These are phyloP conservation scores for Fusarium sp. DNA, from an alignment of 2,329 filamentous ascomycete genomes.

Conservation along the genomic window DNA sequence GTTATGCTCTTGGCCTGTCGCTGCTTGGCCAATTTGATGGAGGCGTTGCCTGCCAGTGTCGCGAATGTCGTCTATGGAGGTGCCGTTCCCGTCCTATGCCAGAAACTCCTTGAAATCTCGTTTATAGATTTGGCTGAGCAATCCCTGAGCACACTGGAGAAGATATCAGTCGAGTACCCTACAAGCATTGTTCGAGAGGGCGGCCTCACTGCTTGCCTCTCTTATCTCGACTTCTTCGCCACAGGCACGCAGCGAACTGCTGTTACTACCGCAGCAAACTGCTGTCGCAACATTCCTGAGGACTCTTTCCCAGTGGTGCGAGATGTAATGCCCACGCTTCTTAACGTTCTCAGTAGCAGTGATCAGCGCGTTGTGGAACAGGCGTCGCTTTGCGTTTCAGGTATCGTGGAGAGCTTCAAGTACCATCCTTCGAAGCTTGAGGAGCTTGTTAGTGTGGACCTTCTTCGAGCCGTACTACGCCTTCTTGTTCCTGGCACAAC, in stretches of 20 bases:
- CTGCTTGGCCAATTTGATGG: slow-evolving; percentile 97
- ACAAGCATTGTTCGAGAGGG: slow-evolving; percentile 95
- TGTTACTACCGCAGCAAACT: slow-evolving; percentile 97
- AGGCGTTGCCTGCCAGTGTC: slow-evolving; percentile 91
- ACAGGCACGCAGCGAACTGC: slow-evolving; percentile 97
- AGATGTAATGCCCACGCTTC: slow-evolving; percentile 95
- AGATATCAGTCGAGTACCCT: slow-evolving; percentile 97
- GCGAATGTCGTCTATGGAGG: slow-evolving; percentile 98
- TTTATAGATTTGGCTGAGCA: slow-evolving; percentile 99
- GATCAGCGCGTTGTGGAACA: slow-evolving; percentile 98
- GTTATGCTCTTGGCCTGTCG: slow-evolving; percentile 97
- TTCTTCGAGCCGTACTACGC: slow-evolving; percentile 86
- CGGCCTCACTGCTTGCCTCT: slow-evolving; percentile 93
- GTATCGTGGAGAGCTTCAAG: slow-evolving; percentile 97
- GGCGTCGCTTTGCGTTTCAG: slow-evolving; percentile 92
- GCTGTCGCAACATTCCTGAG: slow-evolving; percentile 94
- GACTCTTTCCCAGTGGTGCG: slow-evolving; percentile 92
- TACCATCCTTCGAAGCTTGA: slow-evolving; percentile 89
- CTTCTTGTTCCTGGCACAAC: slow-evolving; percentile 93
- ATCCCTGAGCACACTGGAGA: slow-evolving; percentile 94
- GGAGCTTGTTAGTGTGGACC: slow-evolving; percentile 88
- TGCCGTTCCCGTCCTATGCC: slow-evolving; percentile 92
- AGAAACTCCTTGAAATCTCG: slow-evolving; percentile 94
- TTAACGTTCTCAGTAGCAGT: slow-evolving; percentile 89
- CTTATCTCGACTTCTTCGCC: slow-evolving; percentile 96